phyloP scores from a whole-genome alignment of 768 basidiomycete genomes.

The Cantharellus cinnabarinus region DNA sequence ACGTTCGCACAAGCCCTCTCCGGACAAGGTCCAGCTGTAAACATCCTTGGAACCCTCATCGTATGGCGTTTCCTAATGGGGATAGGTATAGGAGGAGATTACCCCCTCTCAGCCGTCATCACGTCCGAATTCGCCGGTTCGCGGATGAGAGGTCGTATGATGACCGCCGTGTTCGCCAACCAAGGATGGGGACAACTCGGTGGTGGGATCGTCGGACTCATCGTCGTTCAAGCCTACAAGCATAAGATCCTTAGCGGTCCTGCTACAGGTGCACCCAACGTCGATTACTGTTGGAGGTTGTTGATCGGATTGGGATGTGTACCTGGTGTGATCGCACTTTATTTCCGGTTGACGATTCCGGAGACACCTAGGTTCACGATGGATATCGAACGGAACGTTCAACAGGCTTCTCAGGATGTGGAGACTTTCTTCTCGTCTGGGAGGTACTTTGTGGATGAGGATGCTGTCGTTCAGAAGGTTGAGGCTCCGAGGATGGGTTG shows the following conservation, averaged over 20 bases:
- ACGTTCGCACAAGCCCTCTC: constrained; percentile 66
- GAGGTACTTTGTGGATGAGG: constrained; percentile 28
- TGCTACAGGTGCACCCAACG: constrained; percentile 20
- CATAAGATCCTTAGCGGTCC: constrained; percentile 28
- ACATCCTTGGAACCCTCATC: constrained; percentile 55
- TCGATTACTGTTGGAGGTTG: constrained; percentile 72
- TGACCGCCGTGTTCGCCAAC: constrained; percentile 70
- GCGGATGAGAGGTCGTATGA: constrained; percentile 59
- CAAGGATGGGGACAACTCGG: constrained; percentile 81
- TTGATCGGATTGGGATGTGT: constrained; percentile 76
- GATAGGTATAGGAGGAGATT: constrained; percentile 76
- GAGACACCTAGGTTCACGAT: constrained; percentile 85
- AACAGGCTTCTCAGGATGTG: constrained; percentile 55
- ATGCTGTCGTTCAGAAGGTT: constrained; percentile 37
- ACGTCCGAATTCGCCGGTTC: constrained; percentile 65
- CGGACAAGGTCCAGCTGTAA: constrained; percentile 42
- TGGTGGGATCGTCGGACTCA: constrained; percentile 43
- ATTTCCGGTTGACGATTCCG: constrained; percentile 77
- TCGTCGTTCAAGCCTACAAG: constrained; percentile 53
- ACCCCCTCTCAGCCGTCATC: constrained; percentile 69
- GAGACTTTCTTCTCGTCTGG: constrained; percentile 33
- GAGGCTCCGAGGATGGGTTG: constrained; percentile 47
- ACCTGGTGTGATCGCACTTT: constrained; percentile 28
- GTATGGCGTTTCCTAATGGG: constrained; percentile 63
- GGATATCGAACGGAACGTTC: constrained; percentile 74